A percentile compares a stretch with the other conserved stretches of the same genome.
Evolutionary conservation across 2,329 filamentous ascomycete species (phyloP).

Genomic region (Sphaceloma murrayae): DNA sequence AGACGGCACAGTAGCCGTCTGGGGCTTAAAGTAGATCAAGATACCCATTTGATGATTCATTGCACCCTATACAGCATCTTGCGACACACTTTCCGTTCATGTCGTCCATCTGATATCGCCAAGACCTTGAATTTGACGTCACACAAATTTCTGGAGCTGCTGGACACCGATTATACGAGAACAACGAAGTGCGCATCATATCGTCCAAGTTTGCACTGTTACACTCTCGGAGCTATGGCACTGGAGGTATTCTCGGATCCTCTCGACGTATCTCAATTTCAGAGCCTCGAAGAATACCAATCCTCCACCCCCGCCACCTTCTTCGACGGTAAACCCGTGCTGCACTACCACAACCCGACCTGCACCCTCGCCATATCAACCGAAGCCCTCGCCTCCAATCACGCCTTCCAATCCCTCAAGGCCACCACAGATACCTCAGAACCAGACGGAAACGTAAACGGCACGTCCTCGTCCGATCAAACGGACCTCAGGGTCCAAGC

Average conservation of each 20-base stretch:
- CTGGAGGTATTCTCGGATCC: slow-evolving; percentile 46
- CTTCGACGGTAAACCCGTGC: slow-evolving; percentile 59
- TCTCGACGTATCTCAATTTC: slow-evolving; percentile 52
- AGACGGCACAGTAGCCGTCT: slow-evolving; percentile 35
- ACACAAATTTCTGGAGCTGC: background rate
- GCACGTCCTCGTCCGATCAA: slow-evolving; percentile 19
- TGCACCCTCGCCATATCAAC: slow-evolving; percentile 51
- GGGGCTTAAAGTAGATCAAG: slow-evolving; percentile 21
- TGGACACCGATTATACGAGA: background rate
- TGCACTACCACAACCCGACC: slow-evolving; percentile 52
- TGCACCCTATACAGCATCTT: background rate
- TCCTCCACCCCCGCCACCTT: slow-evolving; percentile 64
- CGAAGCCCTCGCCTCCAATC: slow-evolving; percentile 45
- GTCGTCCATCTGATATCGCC: background rate
- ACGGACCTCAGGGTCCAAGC: slow-evolving; percentile 22
- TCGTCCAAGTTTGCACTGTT: too few relatives aligned
- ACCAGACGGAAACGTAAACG: slow-evolving; percentile 21
- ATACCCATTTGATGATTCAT: slow-evolving; percentile 3
- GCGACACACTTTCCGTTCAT: background rate
- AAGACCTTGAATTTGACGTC: background rate
- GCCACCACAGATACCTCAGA: slow-evolving; percentile 28
- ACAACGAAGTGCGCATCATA: too few relatives aligned
- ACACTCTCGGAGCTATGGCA: slow-evolving; percentile 30
- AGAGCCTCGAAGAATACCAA: slow-evolving; percentile 58
- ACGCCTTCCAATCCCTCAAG: slow-evolving; percentile 41